A percentile compares a stretch with the other conserved stretches of the same genome.
Conservation (phyloP, 352 stramenopile genomes). For the Phytophthora litchii region DNA sequence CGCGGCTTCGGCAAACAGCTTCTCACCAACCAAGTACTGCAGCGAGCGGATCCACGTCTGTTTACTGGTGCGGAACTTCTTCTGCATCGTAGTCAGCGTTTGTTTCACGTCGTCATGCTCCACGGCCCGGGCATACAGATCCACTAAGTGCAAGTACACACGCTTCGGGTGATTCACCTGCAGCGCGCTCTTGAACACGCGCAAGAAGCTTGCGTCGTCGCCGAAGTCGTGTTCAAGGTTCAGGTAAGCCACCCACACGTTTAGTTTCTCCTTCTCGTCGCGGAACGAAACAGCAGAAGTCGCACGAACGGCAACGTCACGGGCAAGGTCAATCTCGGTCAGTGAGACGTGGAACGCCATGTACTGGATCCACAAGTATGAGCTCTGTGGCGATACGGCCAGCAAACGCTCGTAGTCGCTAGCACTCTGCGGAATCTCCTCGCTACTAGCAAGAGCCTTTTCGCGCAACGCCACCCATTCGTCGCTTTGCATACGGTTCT, state of each 20-base stretch:
- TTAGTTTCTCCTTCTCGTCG: constrained; percentile 97
- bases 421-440: constrained; percentile 91
- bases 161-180: constrained; percentile 96
- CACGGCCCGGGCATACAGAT: constrained; percentile 86
- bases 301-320: constrained; percentile 92
- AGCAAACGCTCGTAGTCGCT: constrained; percentile 96
- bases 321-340: constrained; percentile 92
- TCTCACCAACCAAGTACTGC: constrained; percentile 84
- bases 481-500: constrained; percentile 91
- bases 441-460: constrained; percentile 91
- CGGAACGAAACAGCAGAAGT: constrained; percentile 95
- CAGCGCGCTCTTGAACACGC: constrained; percentile 92
- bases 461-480: constrained; percentile 95
- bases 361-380: constrained; percentile 97
- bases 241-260: constrained; percentile 96
- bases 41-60: constrained; percentile 89
- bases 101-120: constrained; percentile 74
- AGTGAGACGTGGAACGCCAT: constrained; percentile 98
- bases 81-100: constrained; percentile 88
- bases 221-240: constrained; percentile 98
- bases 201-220: constrained; percentile 88
- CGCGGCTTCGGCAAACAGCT: constrained; percentile 74
- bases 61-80: constrained; percentile 93
- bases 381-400: constrained; percentile 93
- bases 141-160: constrained; percentile 94